Conservation (phyloP, 1,139 yeast species). For the Yamadazyma trypodendri region DNA sequence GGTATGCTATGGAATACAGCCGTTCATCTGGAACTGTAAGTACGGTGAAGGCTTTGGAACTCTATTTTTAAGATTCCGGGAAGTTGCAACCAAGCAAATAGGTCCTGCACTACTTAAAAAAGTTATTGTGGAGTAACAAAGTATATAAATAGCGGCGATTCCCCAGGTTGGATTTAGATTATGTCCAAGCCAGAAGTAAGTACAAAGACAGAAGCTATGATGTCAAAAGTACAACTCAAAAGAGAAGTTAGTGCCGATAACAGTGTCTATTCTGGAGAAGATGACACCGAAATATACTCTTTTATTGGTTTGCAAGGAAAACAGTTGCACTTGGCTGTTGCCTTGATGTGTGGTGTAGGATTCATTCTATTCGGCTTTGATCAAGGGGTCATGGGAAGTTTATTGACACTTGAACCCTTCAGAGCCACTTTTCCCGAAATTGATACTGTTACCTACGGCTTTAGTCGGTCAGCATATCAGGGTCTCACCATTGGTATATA, state of each 20-base stretch:
- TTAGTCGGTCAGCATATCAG: conserved; percentile 27
- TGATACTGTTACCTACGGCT: conserved; percentile 21
- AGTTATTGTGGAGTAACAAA: too few relatives aligned
- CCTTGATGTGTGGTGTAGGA: conserved; percentile 31
- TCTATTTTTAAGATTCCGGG: too few relatives aligned
- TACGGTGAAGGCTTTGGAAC: too few relatives aligned
- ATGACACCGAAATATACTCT: conserved; percentile 17
- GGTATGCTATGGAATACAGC: too few relatives aligned
- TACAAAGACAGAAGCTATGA: too few relatives aligned
- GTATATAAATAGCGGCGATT: too few relatives aligned
- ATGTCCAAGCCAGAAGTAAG: too few relatives aligned
- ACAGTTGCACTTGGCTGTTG: conserved; percentile 25
- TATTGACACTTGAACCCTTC: conserved; percentile 40
- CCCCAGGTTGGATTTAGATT: too few relatives aligned
- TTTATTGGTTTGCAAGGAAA: conserved; percentile 28
- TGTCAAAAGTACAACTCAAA: background rate
- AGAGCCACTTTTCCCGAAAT: conserved; percentile 38
- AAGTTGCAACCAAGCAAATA: too few relatives aligned
- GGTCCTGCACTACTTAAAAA: too few relatives aligned
- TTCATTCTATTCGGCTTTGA: conserved; percentile 45
- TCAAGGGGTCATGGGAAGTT: conserved; percentile 51
- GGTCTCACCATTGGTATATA: conserved; percentile 36
- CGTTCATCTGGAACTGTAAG: too few relatives aligned
- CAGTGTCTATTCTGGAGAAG: conserved; percentile 3
- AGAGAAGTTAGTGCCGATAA: background rate